Evolutionary conservation across 2,329 filamentous ascomycete genomes (phyloP).

Genomic region (Alternaria ventricosa): DNA sequence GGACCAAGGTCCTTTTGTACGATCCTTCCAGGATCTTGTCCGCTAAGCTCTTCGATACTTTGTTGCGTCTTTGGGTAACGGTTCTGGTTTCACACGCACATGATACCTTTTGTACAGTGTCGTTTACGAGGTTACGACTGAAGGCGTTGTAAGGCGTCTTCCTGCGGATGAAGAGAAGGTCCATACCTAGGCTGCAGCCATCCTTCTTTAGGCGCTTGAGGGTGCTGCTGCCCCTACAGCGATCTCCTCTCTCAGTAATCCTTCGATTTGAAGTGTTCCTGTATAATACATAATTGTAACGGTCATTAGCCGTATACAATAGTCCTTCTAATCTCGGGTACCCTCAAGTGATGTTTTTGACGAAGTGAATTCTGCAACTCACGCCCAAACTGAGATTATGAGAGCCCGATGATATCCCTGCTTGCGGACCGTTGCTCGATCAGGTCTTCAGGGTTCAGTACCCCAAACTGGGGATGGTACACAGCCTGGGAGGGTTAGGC

Average conservation of each 20-base stretch:
- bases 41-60: background rate
- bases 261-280: slow-evolving; percentile 11
- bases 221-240: slow-evolving; percentile 21
- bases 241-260: slow-evolving; percentile 12
- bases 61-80: background rate
- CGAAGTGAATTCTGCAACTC: background rate
- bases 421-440: background rate
- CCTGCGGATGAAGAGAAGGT: slow-evolving; percentile 12
- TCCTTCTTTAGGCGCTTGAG: slow-evolving; percentile 16
- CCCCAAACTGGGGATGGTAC: background rate
- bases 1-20: background rate
- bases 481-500: background rate
- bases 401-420: background rate
- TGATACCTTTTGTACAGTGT: slow-evolving; percentile 17
- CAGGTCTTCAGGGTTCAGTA: background rate
- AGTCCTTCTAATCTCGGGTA: background rate
- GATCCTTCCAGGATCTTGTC: background rate
- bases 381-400: background rate
- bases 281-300: slow-evolving; percentile 26
- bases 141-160: slow-evolving; percentile 13
- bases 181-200: slow-evolving; percentile 3
- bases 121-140: slow-evolving; percentile 18
- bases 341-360: background rate
- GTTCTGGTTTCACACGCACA: slow-evolving; percentile 12
- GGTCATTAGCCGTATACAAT: slow-evolving; percentile 2